phyloP scores from a whole-genome alignment of 495 filamentous ascomycete species.

The Saxophila tyrrhenica region DNA sequence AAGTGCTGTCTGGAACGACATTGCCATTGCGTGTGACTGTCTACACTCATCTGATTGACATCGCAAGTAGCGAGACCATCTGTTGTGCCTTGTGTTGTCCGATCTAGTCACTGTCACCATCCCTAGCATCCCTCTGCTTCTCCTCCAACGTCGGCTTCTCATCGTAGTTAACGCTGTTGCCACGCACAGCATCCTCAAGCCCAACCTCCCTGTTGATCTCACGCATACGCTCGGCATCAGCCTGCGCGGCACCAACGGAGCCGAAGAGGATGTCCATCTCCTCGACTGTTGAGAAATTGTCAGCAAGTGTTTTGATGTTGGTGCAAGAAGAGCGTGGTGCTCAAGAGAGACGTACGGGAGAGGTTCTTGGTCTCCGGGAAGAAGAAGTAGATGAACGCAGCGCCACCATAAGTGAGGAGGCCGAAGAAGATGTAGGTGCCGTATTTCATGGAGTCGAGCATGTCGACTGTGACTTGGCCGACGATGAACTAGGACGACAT shows the following conservation, averaged over 20 bases:
- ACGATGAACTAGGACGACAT: slow-evolving; percentile 58
- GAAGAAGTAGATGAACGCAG: slow-evolving; percentile 38
- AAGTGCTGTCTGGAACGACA: too few species aligned
- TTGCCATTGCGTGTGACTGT: neutral
- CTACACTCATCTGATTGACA: neutral
- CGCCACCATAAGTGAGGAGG: slow-evolving; percentile 53
- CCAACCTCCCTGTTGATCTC: slow-evolving; percentile 65
- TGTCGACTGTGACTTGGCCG: slow-evolving; percentile 64
- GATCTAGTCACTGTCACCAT: slow-evolving; percentile 5
- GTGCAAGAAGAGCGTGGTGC: too few species aligned
- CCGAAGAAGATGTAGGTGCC: slow-evolving; percentile 77
- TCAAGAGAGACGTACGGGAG: too few species aligned
- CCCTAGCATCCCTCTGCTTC: neutral
- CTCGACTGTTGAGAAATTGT: too few species aligned
- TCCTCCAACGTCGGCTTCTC: slow-evolving; percentile 4
- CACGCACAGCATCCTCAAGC: slow-evolving; percentile 31
- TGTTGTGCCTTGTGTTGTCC: too few species aligned
- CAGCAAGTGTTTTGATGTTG: too few species aligned
- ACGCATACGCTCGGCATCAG: slow-evolving; percentile 60
- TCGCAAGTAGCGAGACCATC: too few species aligned
- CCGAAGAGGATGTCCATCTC: slow-evolving; percentile 69
- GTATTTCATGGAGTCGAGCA: slow-evolving; percentile 58
- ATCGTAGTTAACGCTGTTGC: slow-evolving; percentile 5
- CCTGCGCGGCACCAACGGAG: slow-evolving; percentile 53
- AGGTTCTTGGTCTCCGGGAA: slow-evolving; percentile 42